Conservation (phyloP, 2,329 filamentous ascomycete genomes). For the Escovopsis sp. region DNA sequence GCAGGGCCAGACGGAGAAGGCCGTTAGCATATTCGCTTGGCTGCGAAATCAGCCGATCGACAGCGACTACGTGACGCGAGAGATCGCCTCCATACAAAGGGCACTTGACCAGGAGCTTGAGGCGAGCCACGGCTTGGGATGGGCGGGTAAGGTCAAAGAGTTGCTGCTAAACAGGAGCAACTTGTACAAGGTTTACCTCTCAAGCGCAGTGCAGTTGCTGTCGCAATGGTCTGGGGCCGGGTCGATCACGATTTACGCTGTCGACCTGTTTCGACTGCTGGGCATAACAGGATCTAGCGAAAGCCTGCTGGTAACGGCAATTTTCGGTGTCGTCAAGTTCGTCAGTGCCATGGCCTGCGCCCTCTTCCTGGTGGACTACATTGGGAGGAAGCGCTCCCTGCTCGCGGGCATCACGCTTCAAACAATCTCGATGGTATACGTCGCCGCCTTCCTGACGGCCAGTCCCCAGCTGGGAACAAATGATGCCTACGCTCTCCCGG, state of each 20-base stretch:
- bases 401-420: conserved; percentile 46
- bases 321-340: conserved; percentile 66
- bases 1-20: conserved; percentile 43
- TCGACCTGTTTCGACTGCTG: conserved; percentile 57
- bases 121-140: conserved; percentile 51
- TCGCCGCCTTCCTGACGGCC: conserved; percentile 46
- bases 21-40: conserved; percentile 37
- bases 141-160: conserved; percentile 51
- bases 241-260: conserved; percentile 63
- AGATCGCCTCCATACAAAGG: conserved; percentile 49
- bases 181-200: conserved; percentile 57
- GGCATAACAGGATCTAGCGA: conserved; percentile 55
- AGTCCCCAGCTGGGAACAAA: conserved; percentile 42
- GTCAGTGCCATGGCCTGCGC: conserved; percentile 52
- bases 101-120: conserved; percentile 58
- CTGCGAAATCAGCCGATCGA: conserved; percentile 45
- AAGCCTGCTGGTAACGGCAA: conserved; percentile 56
- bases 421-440: conserved; percentile 45
- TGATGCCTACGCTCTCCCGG: conserved; percentile 31
- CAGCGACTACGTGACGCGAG: conserved; percentile 44
- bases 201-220: conserved; percentile 54
- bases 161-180: conserved; percentile 54
- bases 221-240: conserved; percentile 62
- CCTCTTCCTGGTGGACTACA: conserved; percentile 64
- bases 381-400: conserved; percentile 57